Conservation (phyloP, 106 monocot species). For the Acorus gramineus region DNA sequence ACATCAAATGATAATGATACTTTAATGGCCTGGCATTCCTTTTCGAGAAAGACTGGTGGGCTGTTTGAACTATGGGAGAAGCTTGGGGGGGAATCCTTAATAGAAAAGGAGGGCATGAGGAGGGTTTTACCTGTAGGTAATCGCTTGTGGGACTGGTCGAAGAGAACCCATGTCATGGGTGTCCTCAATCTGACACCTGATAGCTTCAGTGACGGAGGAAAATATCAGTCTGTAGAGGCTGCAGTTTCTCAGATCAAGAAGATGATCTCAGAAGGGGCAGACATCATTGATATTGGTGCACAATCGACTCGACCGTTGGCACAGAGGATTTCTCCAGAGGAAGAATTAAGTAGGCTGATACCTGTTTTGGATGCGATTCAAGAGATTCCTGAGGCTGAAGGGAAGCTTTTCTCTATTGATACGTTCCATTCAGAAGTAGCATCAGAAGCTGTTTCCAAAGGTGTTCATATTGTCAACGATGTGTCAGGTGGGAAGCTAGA, state of each 20-base stretch:
- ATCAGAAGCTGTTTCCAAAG: conserved; percentile 58
- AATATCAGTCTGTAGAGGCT: conserved; percentile 40
- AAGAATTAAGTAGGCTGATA: conserved; percentile 69
- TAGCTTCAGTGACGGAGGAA: conserved; percentile 94
- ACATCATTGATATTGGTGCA: conserved; percentile 88
- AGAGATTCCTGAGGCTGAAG: conserved; percentile 60
- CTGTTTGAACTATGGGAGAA: conserved; percentile 63
- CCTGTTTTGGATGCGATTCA: conserved; percentile 64
- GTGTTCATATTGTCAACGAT: conserved; percentile 85
- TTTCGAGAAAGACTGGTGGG: conserved; percentile 33
- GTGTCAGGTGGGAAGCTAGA: conserved; percentile 81
- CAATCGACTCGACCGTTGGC: conserved; percentile 86
- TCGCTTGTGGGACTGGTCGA: conserved; percentile 56
- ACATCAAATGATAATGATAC: conserved; percentile 32
- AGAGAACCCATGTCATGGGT: conserved; percentile 82
- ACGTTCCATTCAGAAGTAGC: conserved; percentile 89
- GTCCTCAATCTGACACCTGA: conserved; percentile 86
- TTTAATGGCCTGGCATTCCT: conserved; percentile 71
- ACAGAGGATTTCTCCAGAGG: conserved; percentile 33
- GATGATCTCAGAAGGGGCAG: conserved; percentile 75
- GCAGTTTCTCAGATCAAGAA: conserved; percentile 52
- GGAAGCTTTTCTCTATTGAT: conserved; percentile 71
- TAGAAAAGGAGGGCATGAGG: conserved; percentile 46
- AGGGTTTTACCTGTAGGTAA: conserved; percentile 65
- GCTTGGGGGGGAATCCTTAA: conserved; percentile 62